These are phyloP conservation scores for Fusarium musae DNA, from an alignment of 2,329 filamentous ascomycete species.

Conservation along the genomic window DNA sequence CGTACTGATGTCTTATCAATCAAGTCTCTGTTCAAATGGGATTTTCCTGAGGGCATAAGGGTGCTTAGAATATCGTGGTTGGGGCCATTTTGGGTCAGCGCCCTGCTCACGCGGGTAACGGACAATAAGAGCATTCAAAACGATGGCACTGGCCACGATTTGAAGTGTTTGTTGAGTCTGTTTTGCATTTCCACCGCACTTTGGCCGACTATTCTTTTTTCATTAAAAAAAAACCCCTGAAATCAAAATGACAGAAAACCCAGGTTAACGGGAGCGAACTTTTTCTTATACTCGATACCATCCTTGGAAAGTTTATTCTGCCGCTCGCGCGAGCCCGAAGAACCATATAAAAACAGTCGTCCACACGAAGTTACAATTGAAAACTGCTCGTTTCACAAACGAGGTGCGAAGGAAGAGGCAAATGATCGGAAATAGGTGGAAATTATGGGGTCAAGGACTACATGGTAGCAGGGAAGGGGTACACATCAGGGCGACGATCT, in stretches of 20 bases:
- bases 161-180: not conserved
- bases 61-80: slow-evolving; percentile 6
- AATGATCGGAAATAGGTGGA: slow-evolving; percentile 8
- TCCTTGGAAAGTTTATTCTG: slow-evolving; percentile 42
- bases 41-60: not conserved
- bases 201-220: not conserved
- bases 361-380: slow-evolving; percentile 24
- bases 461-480: not conserved
- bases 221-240: not conserved
- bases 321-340: slow-evolving; percentile 51
- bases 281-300: slow-evolving; percentile 41
- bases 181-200: not conserved
- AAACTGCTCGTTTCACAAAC: slow-evolving; percentile 4
- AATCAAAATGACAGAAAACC: not conserved
- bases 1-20: slow-evolving; percentile 23
- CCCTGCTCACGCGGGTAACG: slow-evolving; percentile 22
- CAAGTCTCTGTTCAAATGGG: slow-evolving; percentile 18
- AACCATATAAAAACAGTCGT: slow-evolving; percentile 36
- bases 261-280: slow-evolving; percentile 6
- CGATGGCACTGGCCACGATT: slow-evolving; percentile 1
- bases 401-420: slow-evolving; percentile 1
- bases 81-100: slow-evolving; percentile 1
- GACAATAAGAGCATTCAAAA: not conserved
- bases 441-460: slow-evolving; percentile 8
- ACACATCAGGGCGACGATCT: slow-evolving; percentile 17